Percentiles rank a stretch among this genome's conserved stretches.
Conservation (phyloP, 768 basidiomycete species). For the Tulasnella sp. region DNA sequence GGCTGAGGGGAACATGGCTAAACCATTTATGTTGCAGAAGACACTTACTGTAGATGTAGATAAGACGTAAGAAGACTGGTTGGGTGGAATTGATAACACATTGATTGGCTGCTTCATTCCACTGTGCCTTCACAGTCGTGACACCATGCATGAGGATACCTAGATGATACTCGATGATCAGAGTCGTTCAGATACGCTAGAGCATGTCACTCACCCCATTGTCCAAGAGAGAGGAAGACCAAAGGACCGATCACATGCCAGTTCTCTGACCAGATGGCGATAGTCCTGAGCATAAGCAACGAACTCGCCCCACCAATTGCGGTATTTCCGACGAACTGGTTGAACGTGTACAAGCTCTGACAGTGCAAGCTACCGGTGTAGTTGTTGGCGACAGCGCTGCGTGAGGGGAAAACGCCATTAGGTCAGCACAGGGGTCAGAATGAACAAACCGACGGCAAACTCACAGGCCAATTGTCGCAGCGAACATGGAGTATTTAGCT, state of each 20-base stretch:
- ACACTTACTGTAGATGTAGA: slow-evolving; percentile 43
- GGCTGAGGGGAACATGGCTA: not conserved
- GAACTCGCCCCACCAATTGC: slow-evolving; percentile 18
- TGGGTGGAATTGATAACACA: slow-evolving; percentile 23
- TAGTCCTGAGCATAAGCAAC: slow-evolving; percentile 25
- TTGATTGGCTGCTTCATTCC: not conserved
- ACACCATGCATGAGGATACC: slow-evolving; percentile 9
- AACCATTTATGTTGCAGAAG: not conserved
- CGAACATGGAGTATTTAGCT: slow-evolving; percentile 16
- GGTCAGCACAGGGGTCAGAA: not conserved
- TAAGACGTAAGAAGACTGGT: slow-evolving; percentile 41
- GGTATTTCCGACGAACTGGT: slow-evolving; percentile 25
- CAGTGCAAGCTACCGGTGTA: slow-evolving; percentile 28
- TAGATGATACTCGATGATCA: too few species aligned
- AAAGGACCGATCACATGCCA: slow-evolving; percentile 39
- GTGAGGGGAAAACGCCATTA: not conserved
- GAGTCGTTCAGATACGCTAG: not conserved
- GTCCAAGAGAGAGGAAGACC: slow-evolving; percentile 45
- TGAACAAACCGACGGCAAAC: not conserved
- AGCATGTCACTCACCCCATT: slow-evolving; percentile 12
- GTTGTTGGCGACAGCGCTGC: slow-evolving; percentile 14
- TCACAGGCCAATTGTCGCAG: slow-evolving; percentile 12
- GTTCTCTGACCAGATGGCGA: slow-evolving; percentile 57
- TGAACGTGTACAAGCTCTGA: slow-evolving; percentile 36
- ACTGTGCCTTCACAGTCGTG: not conserved